Percentiles rank a stretch among this genome's conserved stretches.
Evolutionary conservation across 768 basidiomycete genomes (phyloP).

Genomic region (Cystofilobasidium macerans): DNA sequence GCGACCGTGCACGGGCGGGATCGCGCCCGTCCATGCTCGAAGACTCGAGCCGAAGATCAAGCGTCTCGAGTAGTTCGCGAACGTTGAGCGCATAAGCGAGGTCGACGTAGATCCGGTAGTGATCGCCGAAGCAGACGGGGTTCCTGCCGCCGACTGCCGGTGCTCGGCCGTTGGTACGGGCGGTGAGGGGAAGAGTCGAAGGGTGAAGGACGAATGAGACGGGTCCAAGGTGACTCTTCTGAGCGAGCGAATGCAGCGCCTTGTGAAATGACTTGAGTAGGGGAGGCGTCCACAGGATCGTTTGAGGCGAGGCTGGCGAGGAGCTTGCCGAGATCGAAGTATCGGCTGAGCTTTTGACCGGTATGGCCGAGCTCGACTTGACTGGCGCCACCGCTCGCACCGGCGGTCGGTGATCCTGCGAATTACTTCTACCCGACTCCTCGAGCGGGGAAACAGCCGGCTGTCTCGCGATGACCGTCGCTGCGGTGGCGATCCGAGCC

Average conservation of each 20-base stretch:
- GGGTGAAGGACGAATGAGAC: slow-evolving; percentile 12
- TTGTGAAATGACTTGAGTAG: slow-evolving; percentile 2
- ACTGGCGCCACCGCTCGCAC: neutral
- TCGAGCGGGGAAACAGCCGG: neutral
- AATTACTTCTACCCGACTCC: neutral
- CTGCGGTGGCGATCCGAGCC: too few species aligned
- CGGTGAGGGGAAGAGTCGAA: slow-evolving; percentile 1
- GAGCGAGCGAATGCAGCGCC: neutral
- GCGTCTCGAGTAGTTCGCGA: neutral
- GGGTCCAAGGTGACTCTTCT: neutral
- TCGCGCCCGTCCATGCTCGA: neutral
- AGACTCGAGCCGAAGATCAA: slow-evolving; percentile 7
- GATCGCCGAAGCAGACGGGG: neutral
- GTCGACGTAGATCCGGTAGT: slow-evolving; percentile 18
- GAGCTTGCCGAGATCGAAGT: neutral
- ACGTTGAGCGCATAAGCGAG: slow-evolving; percentile 13
- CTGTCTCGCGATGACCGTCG: neutral
- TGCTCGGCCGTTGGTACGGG: neutral
- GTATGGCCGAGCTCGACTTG: too few species aligned
- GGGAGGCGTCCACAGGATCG: slow-evolving; percentile 1
- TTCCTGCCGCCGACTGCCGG: neutral
- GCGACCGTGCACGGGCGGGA: neutral
- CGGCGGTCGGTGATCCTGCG: neutral
- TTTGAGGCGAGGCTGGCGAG: neutral
- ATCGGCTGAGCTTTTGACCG: too few species aligned